Evolutionary conservation across 345 rosid genomes (phyloP), one percentile per base, ranked within the genome.

Genomic region (Ceriops tagal): DNA sequence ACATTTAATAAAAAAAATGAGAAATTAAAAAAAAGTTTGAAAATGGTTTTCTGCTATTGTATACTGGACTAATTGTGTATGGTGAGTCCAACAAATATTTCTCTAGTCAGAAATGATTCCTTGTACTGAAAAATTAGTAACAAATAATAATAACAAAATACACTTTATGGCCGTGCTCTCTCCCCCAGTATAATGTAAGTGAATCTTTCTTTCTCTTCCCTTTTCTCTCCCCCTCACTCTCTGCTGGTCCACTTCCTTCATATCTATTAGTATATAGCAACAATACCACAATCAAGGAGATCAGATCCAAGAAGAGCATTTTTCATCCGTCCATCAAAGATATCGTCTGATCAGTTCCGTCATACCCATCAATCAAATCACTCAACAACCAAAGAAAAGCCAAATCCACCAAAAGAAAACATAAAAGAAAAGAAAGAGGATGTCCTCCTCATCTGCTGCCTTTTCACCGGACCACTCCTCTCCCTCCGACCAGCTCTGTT

Each of bases 401-500:
- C 53, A 53, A 39, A 67, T 34, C 47, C 66, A 55, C n/a, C 37
- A 69, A 56, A 24, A 22, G 32, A 30, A 27, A 53, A 63, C 68
- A 71, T 49, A 64, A 21, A 72, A 49, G 39, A 67, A 58, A 67
- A 26, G 66, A 69, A 56, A 59, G 49, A 76, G 69, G 68, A 89
- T 89, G 92, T 85, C 89, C 69, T 86, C 95, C 71, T 85, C 88
- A 73, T 74, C 92, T 70, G 69, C 89, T 82, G 80, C 89, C 79
- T 84, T 86, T 78, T 82, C 95, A 74, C 92, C 97, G 81, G 97
- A 96, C 85, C 90, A 85, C 81, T 86, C 84, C 84, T 86, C 92
- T 77, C 88, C 95, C 80, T 80, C 93, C 79, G 98, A 96, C 51
- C 96, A 96, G 82, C 98, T 96, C 77, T 90, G 98, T 80, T 96